These are phyloP conservation scores for Saccharomyces jurei DNA, from an alignment of 805 yeast genomes.

Conservation along the genomic window DNA sequence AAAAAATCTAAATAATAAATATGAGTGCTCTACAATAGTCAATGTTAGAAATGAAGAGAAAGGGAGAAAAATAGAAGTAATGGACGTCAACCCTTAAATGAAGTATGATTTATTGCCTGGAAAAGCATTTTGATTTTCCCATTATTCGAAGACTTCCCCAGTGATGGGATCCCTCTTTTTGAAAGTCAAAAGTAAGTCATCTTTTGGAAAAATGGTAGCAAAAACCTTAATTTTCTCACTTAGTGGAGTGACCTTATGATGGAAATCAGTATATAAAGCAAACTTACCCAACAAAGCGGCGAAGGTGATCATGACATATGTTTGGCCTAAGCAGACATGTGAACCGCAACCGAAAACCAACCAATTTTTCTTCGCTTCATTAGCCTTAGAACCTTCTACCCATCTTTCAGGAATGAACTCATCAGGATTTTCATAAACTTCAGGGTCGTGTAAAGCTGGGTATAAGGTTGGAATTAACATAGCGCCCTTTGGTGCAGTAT, in stretches of 20 bases:
- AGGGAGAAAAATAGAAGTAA: not conserved
- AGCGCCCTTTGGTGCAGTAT: slow-evolving; percentile 92
- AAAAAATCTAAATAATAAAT: not conserved
- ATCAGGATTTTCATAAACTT: slow-evolving; percentile 91
- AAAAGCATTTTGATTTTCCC: slow-evolving; percentile 6
- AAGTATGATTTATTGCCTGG: slow-evolving; percentile 14
- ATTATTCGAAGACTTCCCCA: slow-evolving; percentile 24
- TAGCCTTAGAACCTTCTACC: slow-evolving; percentile 70
- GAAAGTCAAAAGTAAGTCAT: slow-evolving; percentile 79
- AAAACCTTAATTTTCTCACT: slow-evolving; percentile 92
- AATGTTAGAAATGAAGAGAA: not conserved
- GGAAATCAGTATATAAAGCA: slow-evolving; percentile 68
- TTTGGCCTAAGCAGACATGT: slow-evolving; percentile 92
- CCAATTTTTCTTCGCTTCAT: slow-evolving; percentile 81
- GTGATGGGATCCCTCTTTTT: slow-evolving; percentile 48
- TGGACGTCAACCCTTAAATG: slow-evolving; percentile 4
- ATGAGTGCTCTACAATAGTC: not conserved
- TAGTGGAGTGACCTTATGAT: slow-evolving; percentile 72
- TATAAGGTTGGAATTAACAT: slow-evolving; percentile 94
- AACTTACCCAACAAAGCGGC: slow-evolving; percentile 89
- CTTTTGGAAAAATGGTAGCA: slow-evolving; percentile 97
- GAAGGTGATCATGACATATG: slow-evolving; percentile 84
- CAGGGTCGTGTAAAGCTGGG: slow-evolving; percentile 96
- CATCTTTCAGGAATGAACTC: slow-evolving; percentile 94
- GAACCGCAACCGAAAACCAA: slow-evolving; percentile 96